Conservation (phyloP, 169 alveolate genomes). For the Plasmodium vivax region DNA sequence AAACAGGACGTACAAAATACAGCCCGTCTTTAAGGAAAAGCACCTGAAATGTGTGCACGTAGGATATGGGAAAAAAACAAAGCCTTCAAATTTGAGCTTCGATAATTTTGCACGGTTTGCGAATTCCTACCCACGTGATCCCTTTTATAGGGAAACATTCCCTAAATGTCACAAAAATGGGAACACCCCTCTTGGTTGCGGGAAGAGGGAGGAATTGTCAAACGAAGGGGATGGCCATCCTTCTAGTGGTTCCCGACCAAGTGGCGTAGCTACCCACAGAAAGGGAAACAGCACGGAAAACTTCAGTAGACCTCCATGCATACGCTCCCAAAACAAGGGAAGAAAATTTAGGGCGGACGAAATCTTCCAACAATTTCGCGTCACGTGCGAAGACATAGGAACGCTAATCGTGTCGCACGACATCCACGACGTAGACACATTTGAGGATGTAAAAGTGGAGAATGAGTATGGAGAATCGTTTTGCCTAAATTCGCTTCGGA, state of each 20-base stretch:
- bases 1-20: slow-evolving; percentile 19
- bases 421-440: background rate
- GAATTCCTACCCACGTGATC: background rate
- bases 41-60: background rate
- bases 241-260: background rate
- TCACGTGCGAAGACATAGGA: slow-evolving; percentile 36
- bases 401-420: slow-evolving; percentile 8
- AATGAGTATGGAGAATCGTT: slow-evolving; percentile 27
- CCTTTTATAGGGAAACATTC: background rate
- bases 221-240: background rate
- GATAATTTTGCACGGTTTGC: background rate
- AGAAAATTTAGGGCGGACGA: background rate
- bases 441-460: slow-evolving; percentile 23
- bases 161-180: background rate
- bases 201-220: background rate
- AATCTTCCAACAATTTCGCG: background rate
- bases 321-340: background rate
- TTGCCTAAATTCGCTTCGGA: slow-evolving; percentile 8
- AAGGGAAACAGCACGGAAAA: background rate
- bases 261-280: background rate
- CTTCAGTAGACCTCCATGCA: background rate
- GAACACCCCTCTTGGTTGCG: background rate
- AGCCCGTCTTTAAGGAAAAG: slow-evolving; percentile 27
- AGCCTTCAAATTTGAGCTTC: background rate
- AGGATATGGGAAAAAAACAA: background rate